phyloP scores from a whole-genome alignment of 345 rosid species.

The Turnera subulata region DNA sequence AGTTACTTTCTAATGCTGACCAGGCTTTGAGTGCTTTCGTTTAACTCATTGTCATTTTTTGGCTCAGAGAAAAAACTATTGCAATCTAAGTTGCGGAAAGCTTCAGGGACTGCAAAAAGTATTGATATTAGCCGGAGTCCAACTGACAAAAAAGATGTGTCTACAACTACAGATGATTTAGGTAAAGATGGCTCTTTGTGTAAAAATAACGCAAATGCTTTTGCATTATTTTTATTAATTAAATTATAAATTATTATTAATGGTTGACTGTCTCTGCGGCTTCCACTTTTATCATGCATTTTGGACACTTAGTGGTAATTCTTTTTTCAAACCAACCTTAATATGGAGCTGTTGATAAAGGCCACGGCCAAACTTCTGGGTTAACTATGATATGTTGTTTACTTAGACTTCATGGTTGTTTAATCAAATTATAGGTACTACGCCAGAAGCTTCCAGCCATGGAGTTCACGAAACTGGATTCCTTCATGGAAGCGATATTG shows the following conservation, averaged over 20 bases:
- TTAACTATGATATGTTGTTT: too few species aligned
- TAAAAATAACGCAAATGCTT: too few species aligned
- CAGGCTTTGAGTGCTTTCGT: constrained; percentile 13
- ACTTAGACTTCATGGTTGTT: too few species aligned
- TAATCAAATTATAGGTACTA: constrained; percentile 24
- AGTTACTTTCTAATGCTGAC: too few species aligned
- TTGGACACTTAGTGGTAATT: too few species aligned
- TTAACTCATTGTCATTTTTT: constrained; percentile 1
- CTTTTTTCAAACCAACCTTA: too few species aligned
- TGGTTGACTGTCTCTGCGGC: constrained; percentile 1
- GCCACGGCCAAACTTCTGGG: too few species aligned
- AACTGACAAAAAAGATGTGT: constrained; percentile 45
- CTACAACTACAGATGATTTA: constrained; percentile 88
- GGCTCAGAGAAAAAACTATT: constrained; percentile 83
- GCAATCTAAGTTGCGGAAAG: constrained; percentile 80
- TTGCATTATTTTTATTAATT: too few species aligned
- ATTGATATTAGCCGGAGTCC: constrained; percentile 35
- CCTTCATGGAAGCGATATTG: constrained; percentile 36
- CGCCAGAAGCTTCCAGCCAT: constrained; percentile 33
- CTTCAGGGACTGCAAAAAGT: constrained; percentile 55
- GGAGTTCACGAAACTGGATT: constrained; percentile 32
- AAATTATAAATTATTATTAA: neutral
- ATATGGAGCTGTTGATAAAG: too few species aligned
- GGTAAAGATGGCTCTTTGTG: constrained; percentile 30
- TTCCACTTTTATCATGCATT: neutral